Evolutionary conservation across 192 early-diverging fungal genomes (phyloP).

Genomic region (Backusella tarrabulga): DNA sequence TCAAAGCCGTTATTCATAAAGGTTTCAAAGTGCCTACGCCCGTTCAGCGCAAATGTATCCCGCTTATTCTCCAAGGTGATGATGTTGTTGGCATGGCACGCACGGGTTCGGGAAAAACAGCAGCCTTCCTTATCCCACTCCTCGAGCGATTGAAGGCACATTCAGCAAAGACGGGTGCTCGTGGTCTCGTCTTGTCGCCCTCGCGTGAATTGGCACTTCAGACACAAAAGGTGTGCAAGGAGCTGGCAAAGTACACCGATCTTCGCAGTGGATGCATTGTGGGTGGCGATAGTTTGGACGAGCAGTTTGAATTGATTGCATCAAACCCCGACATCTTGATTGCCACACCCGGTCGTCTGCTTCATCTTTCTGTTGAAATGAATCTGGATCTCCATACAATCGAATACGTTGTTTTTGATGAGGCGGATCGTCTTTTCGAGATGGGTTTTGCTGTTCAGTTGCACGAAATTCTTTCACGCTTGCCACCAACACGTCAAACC

Average conservation of each 20-base stretch:
- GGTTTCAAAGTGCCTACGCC: constrained; percentile 99
- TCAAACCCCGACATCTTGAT: constrained; percentile 92
- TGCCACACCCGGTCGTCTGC: constrained; percentile 80
- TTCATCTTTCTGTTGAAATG: constrained; percentile 92
- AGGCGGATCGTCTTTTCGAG: constrained; percentile 98
- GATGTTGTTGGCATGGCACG: constrained; percentile 99
- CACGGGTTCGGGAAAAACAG: constrained; percentile 98
- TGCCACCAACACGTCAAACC: constrained; percentile 87
- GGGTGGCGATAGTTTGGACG: constrained; percentile 96
- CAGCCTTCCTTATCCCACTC: constrained; percentile 76
- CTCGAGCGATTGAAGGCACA: constrained; percentile 85
- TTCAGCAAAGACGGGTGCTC: constrained; percentile 82
- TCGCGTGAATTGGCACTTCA: constrained; percentile 96
- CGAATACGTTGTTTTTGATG: constrained; percentile 97
- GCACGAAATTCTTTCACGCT: constrained; percentile 82
- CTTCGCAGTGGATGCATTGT: constrained; percentile 85
- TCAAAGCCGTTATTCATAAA: constrained; percentile 85
- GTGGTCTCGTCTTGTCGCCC: constrained; percentile 86
- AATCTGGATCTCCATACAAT: constrained; percentile 82
- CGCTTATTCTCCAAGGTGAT: constrained; percentile 83
- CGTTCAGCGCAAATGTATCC: constrained; percentile 95
- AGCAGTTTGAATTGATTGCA: constrained; percentile 92
- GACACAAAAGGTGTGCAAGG: constrained; percentile 92
- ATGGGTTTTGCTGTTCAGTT: constrained; percentile 96
- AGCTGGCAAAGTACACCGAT: constrained; percentile 92